Conservation (phyloP, 345 rosid genomes). For the Moringa oleifera region DNA sequence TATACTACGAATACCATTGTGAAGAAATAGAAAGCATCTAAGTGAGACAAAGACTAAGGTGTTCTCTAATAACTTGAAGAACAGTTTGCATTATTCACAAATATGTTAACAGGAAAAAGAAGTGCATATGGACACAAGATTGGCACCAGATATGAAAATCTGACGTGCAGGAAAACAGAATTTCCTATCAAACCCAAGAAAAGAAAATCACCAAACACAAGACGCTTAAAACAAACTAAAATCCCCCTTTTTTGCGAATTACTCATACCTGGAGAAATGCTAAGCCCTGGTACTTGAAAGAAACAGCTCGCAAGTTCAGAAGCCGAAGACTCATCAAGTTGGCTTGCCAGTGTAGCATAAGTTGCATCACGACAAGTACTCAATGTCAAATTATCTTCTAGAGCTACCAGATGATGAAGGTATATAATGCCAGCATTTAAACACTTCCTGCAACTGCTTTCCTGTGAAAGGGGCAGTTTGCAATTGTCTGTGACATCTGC, state of each 20-base stretch:
- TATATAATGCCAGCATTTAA: slow-evolving; percentile 71
- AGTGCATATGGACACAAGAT: too few species aligned
- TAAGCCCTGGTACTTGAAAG: slow-evolving; percentile 74
- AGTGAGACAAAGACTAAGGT: too few species aligned
- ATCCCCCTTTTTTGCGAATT: not conserved
- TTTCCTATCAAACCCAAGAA: too few species aligned
- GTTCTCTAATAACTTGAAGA: too few species aligned
- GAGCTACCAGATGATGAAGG: slow-evolving; percentile 56
- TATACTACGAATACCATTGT: too few species aligned
- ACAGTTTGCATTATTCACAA: too few species aligned
- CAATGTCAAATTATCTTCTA: slow-evolving; percentile 54
- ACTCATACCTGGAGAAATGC: slow-evolving; percentile 39
- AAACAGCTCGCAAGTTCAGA: slow-evolving; percentile 73
- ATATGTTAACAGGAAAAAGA: too few species aligned
- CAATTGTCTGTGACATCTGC: slow-evolving; percentile 57
- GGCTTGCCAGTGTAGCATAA: slow-evolving; percentile 71
- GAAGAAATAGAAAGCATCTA: too few species aligned
- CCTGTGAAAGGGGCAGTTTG: slow-evolving; percentile 46
- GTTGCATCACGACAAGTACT: slow-evolving; percentile 93
- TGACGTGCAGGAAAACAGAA: too few species aligned
- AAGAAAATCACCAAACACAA: too few species aligned
- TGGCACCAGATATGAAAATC: too few species aligned
- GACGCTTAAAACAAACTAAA: not conserved
- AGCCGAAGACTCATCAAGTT: slow-evolving; percentile 53
- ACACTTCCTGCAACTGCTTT: slow-evolving; percentile 59